These are phyloP conservation scores for Albugo candida DNA, from an alignment of 352 stramenopile species.

Conservation along the genomic window DNA sequence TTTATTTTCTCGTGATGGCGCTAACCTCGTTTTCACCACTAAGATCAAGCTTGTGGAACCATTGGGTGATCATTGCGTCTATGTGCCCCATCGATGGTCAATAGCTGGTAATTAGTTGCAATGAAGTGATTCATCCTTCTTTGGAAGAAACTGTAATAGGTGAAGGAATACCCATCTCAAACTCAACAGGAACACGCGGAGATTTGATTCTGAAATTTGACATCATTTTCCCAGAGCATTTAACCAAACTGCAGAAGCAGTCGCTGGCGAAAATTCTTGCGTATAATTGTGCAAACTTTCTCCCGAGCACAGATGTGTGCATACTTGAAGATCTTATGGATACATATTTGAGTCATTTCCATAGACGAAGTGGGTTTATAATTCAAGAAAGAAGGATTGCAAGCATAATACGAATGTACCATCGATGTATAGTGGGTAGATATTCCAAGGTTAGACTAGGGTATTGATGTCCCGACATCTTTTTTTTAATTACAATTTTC, in stretches of 20 bases:
- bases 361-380: too few relatives aligned
- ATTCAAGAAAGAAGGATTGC: too few relatives aligned
- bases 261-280: slow-evolving; percentile 65
- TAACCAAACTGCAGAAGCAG: slow-evolving; percentile 84
- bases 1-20: slow-evolving; percentile 79
- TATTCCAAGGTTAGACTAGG: too few relatives aligned
- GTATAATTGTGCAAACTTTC: too few relatives aligned
- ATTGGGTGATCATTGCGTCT: slow-evolving; percentile 84
- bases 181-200: slow-evolving; percentile 35
- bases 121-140: slow-evolving; percentile 82
- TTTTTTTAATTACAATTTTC: too few relatives aligned
- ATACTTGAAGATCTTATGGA: too few relatives aligned
- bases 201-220: slow-evolving; percentile 92
- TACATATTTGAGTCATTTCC: too few relatives aligned
- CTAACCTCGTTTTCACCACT: slow-evolving; percentile 84
- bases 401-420: too few relatives aligned
- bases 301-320: too few relatives aligned
- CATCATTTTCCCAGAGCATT: slow-evolving; percentile 88
- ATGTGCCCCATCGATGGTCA: slow-evolving; percentile 90
- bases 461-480: too few relatives aligned
- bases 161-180: slow-evolving; percentile 90
- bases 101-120: slow-evolving; percentile 83
- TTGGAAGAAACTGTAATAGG: slow-evolving; percentile 82
- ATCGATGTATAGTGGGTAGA: too few relatives aligned
- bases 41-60: slow-evolving; percentile 91